Conservation (phyloP, 2,329 filamentous ascomycete species). For the Trichocomaceae sp. region DNA sequence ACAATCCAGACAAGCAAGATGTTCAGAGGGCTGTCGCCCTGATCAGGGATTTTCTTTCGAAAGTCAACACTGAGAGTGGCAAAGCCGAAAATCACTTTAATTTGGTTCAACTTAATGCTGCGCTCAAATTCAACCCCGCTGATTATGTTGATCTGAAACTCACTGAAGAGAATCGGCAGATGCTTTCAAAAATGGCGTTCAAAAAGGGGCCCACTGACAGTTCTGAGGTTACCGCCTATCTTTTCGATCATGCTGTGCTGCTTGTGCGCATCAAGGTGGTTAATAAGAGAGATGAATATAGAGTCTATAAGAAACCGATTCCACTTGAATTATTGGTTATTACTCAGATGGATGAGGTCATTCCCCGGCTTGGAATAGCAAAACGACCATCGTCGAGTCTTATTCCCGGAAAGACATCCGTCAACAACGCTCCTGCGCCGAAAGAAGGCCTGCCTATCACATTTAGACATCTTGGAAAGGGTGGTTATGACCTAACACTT, state of each 20-base stretch:
- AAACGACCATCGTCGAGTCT: conserved; percentile 87
- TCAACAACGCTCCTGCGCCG: conserved; percentile 42
- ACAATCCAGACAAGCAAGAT: conserved; percentile 82
- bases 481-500: conserved; percentile 85
- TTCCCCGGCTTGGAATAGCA: conserved; percentile 68
- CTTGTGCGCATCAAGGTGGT: conserved; percentile 85
- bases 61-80: conserved; percentile 90
- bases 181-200: conserved; percentile 88
- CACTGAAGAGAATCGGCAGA: conserved; percentile 84
- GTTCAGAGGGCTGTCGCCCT: conserved; percentile 81
- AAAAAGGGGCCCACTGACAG: conserved; percentile 88
- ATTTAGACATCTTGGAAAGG: conserved; percentile 91
- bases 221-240: conserved; percentile 84
- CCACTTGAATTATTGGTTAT: conserved; percentile 89
- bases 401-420: conserved; percentile 55
- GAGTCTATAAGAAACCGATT: conserved; percentile 92
- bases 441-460: conserved; percentile 89
- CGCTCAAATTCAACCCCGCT: conserved; percentile 81
- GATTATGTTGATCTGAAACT: conserved; percentile 91
- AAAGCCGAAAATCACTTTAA: conserved; percentile 98
- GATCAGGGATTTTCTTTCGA: conserved; percentile 78
- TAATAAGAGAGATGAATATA: conserved; percentile 89
- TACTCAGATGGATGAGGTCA: conserved; percentile 93
- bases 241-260: conserved; percentile 93
- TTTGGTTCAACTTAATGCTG: conserved; percentile 80